Percentiles rank a stretch among this genome's conserved stretches.
Conservation (phyloP, 2,329 filamentous ascomycete genomes). For the Stenocarpella maydis region DNA sequence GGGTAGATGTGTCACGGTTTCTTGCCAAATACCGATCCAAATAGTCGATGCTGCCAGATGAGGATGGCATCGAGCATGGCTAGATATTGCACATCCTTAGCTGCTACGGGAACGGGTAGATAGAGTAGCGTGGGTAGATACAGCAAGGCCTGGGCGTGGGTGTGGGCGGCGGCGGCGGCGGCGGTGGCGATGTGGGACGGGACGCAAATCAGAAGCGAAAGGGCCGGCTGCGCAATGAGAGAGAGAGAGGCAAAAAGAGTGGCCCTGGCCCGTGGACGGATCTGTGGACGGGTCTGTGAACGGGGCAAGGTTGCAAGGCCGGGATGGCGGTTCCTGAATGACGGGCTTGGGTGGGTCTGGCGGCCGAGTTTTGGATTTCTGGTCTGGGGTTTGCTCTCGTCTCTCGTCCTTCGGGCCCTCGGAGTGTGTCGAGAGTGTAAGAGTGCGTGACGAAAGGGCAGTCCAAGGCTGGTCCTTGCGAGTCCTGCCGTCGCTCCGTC, state of each 20-base stretch:
- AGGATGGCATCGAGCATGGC: conserved; percentile 5
- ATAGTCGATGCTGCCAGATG: neutral
- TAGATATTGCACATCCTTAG: conserved; percentile 6
- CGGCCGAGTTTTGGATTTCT: conserved; percentile 4
- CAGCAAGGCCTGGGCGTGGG: neutral
- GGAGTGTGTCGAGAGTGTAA: too few species aligned
- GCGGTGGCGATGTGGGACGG: conserved; percentile 20
- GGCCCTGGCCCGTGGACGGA: conserved; percentile 13
- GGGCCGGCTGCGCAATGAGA: conserved; percentile 14
- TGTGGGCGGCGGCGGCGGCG: neutral
- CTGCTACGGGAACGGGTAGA: neutral
- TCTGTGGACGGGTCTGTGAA: neutral
- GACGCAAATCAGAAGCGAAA: conserved; percentile 23
- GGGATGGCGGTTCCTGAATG: conserved; percentile 18
- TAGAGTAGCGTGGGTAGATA: too few species aligned
- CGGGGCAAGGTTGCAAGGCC: conserved; percentile 18
- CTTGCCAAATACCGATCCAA: neutral
- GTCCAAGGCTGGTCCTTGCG: too few species aligned
- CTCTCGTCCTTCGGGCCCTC: too few species aligned
- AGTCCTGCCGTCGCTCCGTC: too few species aligned
- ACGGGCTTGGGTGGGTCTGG: conserved; percentile 17
- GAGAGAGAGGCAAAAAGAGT: conserved; percentile 28
- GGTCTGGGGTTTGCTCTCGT: neutral
- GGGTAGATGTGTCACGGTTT: neutral
- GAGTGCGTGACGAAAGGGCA: too few species aligned